phyloP scores from a whole-genome alignment of 495 filamentous ascomycete species.

The Copromyces sp. region DNA sequence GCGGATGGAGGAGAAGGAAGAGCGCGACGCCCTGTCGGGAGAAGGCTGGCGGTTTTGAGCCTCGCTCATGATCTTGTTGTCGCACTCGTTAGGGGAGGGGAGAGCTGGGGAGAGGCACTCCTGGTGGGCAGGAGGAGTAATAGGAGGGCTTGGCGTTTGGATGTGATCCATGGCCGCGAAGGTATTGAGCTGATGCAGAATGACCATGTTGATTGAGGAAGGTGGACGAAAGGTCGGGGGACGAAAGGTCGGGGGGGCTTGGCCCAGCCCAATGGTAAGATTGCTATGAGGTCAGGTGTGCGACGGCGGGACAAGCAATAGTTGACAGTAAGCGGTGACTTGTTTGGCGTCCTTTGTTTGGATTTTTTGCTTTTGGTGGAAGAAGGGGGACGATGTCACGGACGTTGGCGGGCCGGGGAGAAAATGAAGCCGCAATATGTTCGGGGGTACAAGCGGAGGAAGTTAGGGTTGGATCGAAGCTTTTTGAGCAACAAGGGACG shows the following conservation, averaged over 20 bases:
- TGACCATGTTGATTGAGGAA: conserved; percentile 4
- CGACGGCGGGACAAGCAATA: neutral
- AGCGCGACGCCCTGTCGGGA: conserved; percentile 35
- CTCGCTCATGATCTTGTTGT: neutral
- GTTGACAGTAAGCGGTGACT: neutral
- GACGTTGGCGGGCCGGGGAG: neutral
- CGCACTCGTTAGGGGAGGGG: neutral
- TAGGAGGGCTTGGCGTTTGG: neutral
- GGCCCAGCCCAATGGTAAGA: conserved; percentile 6
- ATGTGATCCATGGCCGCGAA: neutral
- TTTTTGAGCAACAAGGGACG: conserved; percentile 1
- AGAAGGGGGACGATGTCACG: neutral
- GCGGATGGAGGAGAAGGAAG: conserved; percentile 48
- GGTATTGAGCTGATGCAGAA: neutral
- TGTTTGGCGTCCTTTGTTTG: neutral
- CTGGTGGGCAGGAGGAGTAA: neutral
- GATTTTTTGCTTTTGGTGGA: neutral
- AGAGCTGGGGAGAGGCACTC: neutral
- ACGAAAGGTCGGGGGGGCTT: conserved; percentile 7
- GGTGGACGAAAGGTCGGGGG: conserved; percentile 3
- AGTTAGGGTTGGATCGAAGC: neutral
- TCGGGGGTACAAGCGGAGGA: neutral
- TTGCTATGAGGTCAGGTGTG: conserved; percentile 21
- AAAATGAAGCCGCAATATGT: neutral
- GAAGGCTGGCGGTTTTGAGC: conserved; percentile 3